Evolutionary conservation across 768 basidiomycete species (phyloP), one percentile per base, ranked within the genome.

Genomic region (Scleroderma bovista): DNA sequence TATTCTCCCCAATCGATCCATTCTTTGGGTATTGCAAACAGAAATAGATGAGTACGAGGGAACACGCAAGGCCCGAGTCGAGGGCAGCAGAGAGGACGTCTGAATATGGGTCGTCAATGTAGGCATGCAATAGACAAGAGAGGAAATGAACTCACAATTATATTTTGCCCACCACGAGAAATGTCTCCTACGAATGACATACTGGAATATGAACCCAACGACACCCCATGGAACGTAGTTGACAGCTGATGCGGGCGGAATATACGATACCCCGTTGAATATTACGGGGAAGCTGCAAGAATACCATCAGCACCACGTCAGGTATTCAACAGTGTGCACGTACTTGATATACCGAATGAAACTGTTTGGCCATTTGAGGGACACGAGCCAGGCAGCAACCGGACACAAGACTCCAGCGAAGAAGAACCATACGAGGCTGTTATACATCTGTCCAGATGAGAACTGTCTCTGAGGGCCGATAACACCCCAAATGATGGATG

Each of bases 401-500:
- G 89, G 89, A 46, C 77, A 74, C 44, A 83, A 10, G 44, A 81
- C 76, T 16, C 91, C 91, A 49, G 86, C 60, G 50, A 89, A 76
- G 85, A 93, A 93, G 71, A 88, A 90, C 63, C 81, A 81, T 2
- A 76, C 60, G n/a, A 90, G 74, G 48, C 72, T 72, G 51, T 76
- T 75, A 65, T 84, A 85, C 16, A 81, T 69, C 60, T 80, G 77
- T 13, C 85, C 86, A n/a, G 69, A 43, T 2, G 80, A 85, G 73
- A 87, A 91, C 60, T 82, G 75, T n/a, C 80, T 74, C 29, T 68
- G 70, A 7, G 89, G 89, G 1, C 89, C 88, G 49, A 93, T 86
- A 52, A 88, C 85, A 52, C 90, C 86, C 83, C 83, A 89, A 54
- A 91, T 77, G 53, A 92, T 78, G 51, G 80, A 81, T 19, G 88